Conservation (phyloP, 441 rosid genomes). For the Bruguiera hainesii region DNA sequence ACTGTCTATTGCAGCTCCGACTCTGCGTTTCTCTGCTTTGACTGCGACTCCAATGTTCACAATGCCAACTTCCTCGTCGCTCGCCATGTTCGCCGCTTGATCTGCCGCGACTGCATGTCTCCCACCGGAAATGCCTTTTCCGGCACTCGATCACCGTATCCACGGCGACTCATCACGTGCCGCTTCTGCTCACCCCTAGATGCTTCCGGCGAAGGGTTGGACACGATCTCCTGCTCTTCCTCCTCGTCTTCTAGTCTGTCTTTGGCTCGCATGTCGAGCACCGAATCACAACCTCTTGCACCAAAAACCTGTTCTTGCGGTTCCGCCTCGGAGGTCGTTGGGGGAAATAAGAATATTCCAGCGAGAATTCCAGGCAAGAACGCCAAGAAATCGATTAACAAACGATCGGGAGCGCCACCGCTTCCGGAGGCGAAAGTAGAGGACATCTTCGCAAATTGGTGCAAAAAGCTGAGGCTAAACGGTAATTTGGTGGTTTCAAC, state of each 20-base stretch:
- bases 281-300: constrained; percentile 20
- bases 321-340: constrained; percentile 13
- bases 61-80: constrained; percentile 65
- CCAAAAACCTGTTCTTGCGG: constrained; percentile 1
- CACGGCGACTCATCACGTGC: not conserved
- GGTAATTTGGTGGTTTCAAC: constrained; percentile 24
- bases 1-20: constrained; percentile 51
- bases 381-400: not conserved
- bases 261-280: constrained; percentile 33
- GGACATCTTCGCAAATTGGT: constrained; percentile 47
- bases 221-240: constrained; percentile 17
- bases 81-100: constrained; percentile 48
- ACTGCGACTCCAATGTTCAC: constrained; percentile 58
- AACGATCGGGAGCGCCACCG: no score
- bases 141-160: constrained; percentile 21
- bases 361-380: not conserved
- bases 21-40: constrained; percentile 56
- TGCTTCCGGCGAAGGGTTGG: not conserved
- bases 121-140: constrained; percentile 28
- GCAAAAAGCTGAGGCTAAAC: constrained; percentile 36
- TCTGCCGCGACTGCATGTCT: constrained; percentile 42
- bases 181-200: constrained; percentile 1
- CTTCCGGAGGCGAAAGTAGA: constrained; percentile 18
- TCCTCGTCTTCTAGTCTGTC: constrained; percentile 33
- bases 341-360: constrained; percentile 7